Percentiles rank a stretch among this genome's conserved stretches.
Conservation (phyloP, 164 flowering plant genomes). For the Dillenia turbinata region DNA sequence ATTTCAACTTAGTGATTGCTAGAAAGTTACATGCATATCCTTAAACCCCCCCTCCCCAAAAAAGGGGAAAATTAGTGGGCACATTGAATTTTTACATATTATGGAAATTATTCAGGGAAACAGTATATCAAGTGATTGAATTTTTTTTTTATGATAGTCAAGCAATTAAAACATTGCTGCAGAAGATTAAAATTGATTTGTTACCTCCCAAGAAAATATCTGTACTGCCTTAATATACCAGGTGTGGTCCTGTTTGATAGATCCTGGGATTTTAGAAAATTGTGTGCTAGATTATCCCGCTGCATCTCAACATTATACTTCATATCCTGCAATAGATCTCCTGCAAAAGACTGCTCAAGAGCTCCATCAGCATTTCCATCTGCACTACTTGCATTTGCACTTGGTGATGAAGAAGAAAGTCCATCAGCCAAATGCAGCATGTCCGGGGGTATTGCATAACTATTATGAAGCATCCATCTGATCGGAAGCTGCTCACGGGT, state of each 20-base stretch:
- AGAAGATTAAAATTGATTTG: too few species aligned
- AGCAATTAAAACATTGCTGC: too few species aligned
- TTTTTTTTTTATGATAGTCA: too few species aligned
- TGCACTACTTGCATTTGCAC: constrained; percentile 30
- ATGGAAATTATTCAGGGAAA: too few species aligned
- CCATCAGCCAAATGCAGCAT: constrained; percentile 47
- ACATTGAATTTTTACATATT: too few species aligned
- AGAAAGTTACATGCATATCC: too few species aligned
- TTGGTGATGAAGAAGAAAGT: constrained; percentile 16
- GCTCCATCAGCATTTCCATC: constrained; percentile 20
- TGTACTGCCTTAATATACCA: constrained; percentile 56
- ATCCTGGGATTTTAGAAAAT: constrained; percentile 50
- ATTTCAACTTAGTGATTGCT: too few species aligned
- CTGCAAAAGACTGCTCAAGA: constrained; percentile 57
- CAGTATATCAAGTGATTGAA: too few species aligned
- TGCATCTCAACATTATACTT: constrained; percentile 49
- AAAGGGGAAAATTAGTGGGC: too few species aligned
- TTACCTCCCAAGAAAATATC: constrained; percentile 87
- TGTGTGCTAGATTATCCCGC: constrained; percentile 47
- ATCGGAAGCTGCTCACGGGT: constrained; percentile 71
- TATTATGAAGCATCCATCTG: constrained; percentile 96
- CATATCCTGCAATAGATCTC: constrained; percentile 80
- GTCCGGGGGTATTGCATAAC: constrained; percentile 82
- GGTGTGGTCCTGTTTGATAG: constrained; percentile 70
- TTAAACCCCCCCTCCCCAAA: too few species aligned